Evolutionary conservation across 208 protist genomes (phyloP).

Genomic region (Acanthamoeba royreba): DNA sequence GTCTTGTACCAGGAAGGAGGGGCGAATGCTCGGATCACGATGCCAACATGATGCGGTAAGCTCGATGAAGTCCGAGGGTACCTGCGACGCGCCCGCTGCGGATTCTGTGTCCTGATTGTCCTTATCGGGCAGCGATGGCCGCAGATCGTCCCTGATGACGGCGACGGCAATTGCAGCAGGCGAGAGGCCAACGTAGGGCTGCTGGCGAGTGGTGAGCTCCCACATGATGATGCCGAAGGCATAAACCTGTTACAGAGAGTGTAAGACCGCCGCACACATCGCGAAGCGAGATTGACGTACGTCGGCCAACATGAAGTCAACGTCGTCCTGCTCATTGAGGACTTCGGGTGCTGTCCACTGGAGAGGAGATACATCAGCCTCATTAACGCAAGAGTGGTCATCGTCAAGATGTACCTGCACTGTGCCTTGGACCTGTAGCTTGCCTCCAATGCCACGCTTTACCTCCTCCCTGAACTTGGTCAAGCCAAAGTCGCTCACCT

Average conservation of each 20-base stretch:
- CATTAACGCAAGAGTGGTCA: too few species aligned
- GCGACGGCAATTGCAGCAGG: neutral
- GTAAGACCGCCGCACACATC: too few species aligned
- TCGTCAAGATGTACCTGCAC: neutral
- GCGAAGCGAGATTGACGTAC: too few species aligned
- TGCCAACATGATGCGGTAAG: neutral
- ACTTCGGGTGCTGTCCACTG: too few species aligned
- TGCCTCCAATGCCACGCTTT: neutral
- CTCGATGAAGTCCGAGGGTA: neutral
- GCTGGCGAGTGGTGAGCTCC: neutral
- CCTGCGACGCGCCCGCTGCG: too few species aligned
- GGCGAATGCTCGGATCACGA: neutral
- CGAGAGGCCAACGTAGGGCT: neutral
- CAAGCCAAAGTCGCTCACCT: slow-evolving; percentile 14
- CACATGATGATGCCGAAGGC: slow-evolving; percentile 23
- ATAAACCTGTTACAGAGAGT: too few species aligned
- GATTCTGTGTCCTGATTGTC: too few species aligned
- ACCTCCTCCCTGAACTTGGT: neutral
- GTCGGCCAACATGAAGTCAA: neutral
- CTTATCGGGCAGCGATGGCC: neutral
- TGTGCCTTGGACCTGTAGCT: neutral
- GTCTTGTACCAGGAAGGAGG: neutral
- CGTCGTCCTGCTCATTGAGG: neutral
- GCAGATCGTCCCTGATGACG: neutral
- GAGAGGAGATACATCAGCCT: too few species aligned